Percentiles rank a stretch among this genome's conserved stretches.
phyloP scores from a whole-genome alignment of 129 eudicot species.

The Lonicera japonica region DNA sequence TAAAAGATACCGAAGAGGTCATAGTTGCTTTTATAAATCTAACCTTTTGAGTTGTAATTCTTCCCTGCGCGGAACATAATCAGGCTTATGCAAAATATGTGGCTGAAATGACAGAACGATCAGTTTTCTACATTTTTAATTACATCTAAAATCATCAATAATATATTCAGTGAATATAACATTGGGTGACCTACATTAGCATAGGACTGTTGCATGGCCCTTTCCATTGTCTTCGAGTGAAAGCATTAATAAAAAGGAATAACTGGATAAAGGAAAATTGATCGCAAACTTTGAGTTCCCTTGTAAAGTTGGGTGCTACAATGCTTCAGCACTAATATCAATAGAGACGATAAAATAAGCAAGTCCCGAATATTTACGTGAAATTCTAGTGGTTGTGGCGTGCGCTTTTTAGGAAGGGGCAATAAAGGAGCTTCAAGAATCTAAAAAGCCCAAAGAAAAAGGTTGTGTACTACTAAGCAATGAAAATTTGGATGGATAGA shows the following conservation, averaged over 20 bases:
- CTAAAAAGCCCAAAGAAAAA: constrained; percentile 27
- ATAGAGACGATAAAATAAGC: background rate
- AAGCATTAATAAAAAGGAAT: constrained; percentile 5
- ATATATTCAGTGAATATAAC: background rate
- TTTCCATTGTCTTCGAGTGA: constrained; percentile 39
- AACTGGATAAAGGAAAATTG: background rate
- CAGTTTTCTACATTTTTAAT: background rate
- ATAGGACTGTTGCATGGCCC: constrained; percentile 43
- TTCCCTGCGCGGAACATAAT: constrained; percentile 18
- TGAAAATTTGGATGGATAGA: too few relatives aligned
- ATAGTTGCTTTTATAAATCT: constrained; percentile 1
- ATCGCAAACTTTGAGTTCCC: background rate
- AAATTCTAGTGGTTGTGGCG: constrained; percentile 30
- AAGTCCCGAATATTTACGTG: constrained; percentile 26
- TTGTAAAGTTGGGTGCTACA: constrained; percentile 5
- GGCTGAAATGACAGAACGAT: constrained; percentile 24
- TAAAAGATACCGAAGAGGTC: background rate
- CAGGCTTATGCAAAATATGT: constrained; percentile 17
- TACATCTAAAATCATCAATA: background rate
- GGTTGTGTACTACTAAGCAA: too few relatives aligned
- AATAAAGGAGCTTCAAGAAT: constrained; percentile 35
- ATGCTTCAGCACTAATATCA: background rate
- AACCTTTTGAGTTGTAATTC: constrained; percentile 29
- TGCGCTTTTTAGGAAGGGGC: constrained; percentile 32
- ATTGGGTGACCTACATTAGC: constrained; percentile 30